Conservation (phyloP, 2,329 filamentous ascomycete genomes). For the Chaetomiaceae sp. region DNA sequence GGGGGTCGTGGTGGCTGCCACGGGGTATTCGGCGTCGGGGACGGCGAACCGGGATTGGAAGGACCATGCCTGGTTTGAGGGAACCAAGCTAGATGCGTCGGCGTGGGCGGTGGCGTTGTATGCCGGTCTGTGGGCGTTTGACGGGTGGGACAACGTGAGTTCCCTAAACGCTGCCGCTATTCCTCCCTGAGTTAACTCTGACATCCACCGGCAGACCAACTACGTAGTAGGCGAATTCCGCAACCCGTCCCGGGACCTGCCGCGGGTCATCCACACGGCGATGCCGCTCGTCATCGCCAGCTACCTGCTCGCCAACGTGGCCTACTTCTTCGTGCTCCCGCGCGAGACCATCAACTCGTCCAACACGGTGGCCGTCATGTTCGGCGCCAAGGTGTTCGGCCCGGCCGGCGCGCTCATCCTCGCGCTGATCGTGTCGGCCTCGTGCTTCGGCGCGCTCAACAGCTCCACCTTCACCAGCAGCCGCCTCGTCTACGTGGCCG, state of each 20-base stretch:
- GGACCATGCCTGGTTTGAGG: slow-evolving; percentile 77
- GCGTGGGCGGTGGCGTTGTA: slow-evolving; percentile 93
- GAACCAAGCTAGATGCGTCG: slow-evolving; percentile 71
- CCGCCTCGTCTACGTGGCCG: slow-evolving; percentile 85
- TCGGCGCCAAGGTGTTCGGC: slow-evolving; percentile 86
- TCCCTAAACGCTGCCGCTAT: no score
- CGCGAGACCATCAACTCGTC: slow-evolving; percentile 71
- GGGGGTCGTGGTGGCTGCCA: slow-evolving; percentile 82
- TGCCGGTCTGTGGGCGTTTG: slow-evolving; percentile 94
- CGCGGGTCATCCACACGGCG: slow-evolving; percentile 90
- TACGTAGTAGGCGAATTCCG: slow-evolving; percentile 97
- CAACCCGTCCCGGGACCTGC: slow-evolving; percentile 82
- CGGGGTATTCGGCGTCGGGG: slow-evolving; percentile 73
- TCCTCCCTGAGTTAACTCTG: no score
- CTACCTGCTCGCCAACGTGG: slow-evolving; percentile 85
- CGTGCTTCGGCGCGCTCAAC: slow-evolving; percentile 91
- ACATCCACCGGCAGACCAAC: slow-evolving; percentile 61
- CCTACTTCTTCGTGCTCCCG: slow-evolving; percentile 92
- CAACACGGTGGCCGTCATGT: slow-evolving; percentile 94
- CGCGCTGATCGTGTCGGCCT: slow-evolving; percentile 81
- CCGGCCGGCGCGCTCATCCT: slow-evolving; percentile 74
- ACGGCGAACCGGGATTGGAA: slow-evolving; percentile 81
- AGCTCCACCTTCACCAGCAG: slow-evolving; percentile 90
- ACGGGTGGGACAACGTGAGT: slow-evolving; percentile 96
- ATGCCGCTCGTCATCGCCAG: slow-evolving; percentile 89